Percentiles rank a stretch among this genome's conserved stretches.
phyloP scores from a whole-genome alignment of 2,329 filamentous ascomycete genomes.

The Didymella lethalis region DNA sequence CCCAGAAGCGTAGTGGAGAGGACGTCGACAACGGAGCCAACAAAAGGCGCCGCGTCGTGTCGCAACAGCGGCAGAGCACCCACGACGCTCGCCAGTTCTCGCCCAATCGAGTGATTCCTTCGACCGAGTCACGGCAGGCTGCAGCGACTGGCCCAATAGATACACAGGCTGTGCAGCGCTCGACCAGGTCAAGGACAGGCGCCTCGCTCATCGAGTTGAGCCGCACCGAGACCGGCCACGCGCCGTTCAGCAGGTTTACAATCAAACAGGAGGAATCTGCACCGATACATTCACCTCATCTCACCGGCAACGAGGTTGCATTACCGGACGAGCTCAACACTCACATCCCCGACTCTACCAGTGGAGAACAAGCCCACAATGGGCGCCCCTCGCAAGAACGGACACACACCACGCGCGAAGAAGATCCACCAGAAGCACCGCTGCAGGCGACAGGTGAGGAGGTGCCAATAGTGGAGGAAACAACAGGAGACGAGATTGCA shows the following conservation, averaged over 20 bases:
- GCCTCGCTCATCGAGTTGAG: constrained; percentile 31
- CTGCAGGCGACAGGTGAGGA: background rate
- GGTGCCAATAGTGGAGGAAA: background rate
- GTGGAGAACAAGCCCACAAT: background rate
- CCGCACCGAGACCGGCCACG: constrained; percentile 29
- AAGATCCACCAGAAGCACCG: background rate
- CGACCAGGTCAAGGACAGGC: constrained; percentile 27
- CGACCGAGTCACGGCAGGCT: constrained; percentile 34
- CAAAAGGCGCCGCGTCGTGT: constrained; percentile 39
- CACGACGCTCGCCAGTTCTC: constrained; percentile 25
- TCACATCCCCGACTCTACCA: constrained; percentile 19
- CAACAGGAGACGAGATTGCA: constrained; percentile 1
- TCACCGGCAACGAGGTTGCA: constrained; percentile 15
- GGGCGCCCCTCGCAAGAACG: background rate
- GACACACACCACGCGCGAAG: background rate
- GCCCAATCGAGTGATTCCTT: constrained; percentile 41
- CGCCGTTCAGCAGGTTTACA: constrained; percentile 24
- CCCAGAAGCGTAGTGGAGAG: constrained; percentile 36
- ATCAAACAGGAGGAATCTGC: constrained; percentile 43
- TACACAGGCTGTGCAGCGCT: background rate
- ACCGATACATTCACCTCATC: constrained; percentile 19
- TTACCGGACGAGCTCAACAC: constrained; percentile 5
- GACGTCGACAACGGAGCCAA: constrained; percentile 20
- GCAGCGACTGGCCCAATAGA: constrained; percentile 21
- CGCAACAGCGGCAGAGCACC: constrained; percentile 23